phyloP scores from a whole-genome alignment of 2,329 filamentous ascomycete species.

The Penicillium vulpinum region DNA sequence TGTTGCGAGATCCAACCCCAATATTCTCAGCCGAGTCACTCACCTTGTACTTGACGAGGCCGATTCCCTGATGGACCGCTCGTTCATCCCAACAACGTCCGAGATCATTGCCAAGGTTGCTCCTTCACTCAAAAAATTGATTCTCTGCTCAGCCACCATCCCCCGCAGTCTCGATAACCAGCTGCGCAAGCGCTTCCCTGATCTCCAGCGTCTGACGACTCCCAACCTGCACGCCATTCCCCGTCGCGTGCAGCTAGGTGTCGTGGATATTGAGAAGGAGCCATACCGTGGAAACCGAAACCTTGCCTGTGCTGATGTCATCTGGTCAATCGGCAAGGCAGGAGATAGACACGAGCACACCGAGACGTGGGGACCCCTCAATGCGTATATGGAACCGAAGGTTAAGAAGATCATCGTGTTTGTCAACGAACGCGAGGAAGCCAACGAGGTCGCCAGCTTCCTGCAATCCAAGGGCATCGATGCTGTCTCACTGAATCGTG shows the following conservation, averaged over 20 bases:
- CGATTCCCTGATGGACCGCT: constrained; percentile 91
- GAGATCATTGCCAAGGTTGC: constrained; percentile 77
- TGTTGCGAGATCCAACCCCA: constrained; percentile 85
- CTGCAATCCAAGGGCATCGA: constrained; percentile 84
- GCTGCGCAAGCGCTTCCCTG: constrained; percentile 77
- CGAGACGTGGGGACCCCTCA: constrained; percentile 34
- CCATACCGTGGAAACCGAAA: constrained; percentile 91
- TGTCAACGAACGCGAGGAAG: constrained; percentile 92
- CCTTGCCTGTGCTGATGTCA: constrained; percentile 89
- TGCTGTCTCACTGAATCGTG: constrained; percentile 75
- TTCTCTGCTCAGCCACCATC: constrained; percentile 95
- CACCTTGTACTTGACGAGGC: constrained; percentile 94
- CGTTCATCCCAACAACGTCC: constrained; percentile 80
- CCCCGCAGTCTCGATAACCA: constrained; percentile 84
- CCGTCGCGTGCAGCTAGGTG: constrained; percentile 86
- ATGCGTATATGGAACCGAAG: constrained; percentile 50
- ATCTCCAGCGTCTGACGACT: constrained; percentile 82
- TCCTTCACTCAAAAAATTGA: constrained; percentile 79
- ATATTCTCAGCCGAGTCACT: constrained; percentile 85
- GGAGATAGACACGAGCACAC: constrained; percentile 49
- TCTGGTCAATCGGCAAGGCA: constrained; percentile 89
- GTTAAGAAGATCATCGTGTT: constrained; percentile 90
- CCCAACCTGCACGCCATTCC: constrained; percentile 96
- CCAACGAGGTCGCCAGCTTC: constrained; percentile 75
- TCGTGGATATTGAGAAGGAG: constrained; percentile 88